These are phyloP conservation scores for Syzygium oleosum DNA, from an alignment of 345 rosid genomes.

Conservation along the genomic window DNA sequence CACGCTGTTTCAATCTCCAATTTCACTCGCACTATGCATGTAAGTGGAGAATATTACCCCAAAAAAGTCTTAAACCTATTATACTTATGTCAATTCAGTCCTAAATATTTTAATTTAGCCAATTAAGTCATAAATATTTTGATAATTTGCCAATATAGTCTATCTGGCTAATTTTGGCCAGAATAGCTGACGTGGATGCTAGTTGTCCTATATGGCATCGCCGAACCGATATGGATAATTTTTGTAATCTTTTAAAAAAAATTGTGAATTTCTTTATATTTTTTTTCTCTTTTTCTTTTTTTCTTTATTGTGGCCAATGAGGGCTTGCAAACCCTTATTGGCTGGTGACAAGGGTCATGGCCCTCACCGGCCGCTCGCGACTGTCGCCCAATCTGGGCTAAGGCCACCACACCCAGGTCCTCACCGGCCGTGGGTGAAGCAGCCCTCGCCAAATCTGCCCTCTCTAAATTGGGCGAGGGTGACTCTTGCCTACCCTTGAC, in stretches of 20 bases:
- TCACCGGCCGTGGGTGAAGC: too few species aligned
- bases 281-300: too few species aligned
- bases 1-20: neutral
- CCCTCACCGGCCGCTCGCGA: too few species aligned
- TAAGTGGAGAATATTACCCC: neutral
- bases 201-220: accelerated
- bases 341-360: too few species aligned
- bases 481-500: neutral
- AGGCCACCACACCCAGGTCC: too few species aligned
- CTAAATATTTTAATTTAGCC: accelerated
- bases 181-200: accelerated
- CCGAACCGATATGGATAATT: accelerated
- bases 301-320: too few species aligned
- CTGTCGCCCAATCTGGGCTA: neutral
- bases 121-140: neutral
- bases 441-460: too few species aligned
- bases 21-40: neutral
- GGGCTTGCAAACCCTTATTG: too few species aligned
- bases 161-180: accelerated
- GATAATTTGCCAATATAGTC: neutral
- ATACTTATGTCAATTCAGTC: neutral
- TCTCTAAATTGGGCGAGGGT: too few species aligned
- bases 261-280: too few species aligned
- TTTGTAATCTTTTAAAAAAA: too few species aligned
- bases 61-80: too few species aligned